Evolutionary conservation across 2,329 filamentous ascomycete genomes (phyloP), one percentile per base, ranked within the genome.

Genomic region (Ophiostoma ips): DNA sequence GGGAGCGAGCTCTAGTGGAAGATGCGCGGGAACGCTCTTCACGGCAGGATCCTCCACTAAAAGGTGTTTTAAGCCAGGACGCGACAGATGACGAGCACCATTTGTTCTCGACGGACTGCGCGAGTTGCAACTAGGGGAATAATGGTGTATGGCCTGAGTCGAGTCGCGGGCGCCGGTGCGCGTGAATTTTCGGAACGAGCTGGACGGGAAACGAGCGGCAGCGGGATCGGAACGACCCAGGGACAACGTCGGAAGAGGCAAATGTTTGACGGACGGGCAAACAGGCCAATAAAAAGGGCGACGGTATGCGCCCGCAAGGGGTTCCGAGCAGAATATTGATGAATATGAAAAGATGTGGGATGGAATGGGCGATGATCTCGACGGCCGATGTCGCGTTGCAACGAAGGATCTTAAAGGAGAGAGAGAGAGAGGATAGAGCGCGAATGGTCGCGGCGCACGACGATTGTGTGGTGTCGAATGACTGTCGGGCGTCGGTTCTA

Each of bases 171-270:
- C 7, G 33, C 12, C 5, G 7, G 10, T 36, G 40, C 19, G 9
- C 19, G 40, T 30, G 40, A 40, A 40, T 15, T 31, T 16, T 15
- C 21, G 11, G 4, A 41, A 21, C 21, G 28, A 16, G n/a, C 12
- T n/a, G n/a, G n/a, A n/a, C n/a, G n/a, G 5, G 13, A 43, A 40
- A 12, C 30, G 45, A 24, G 37, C 40, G 35, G 36, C 3, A 41
- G 38, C 18, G 43, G n/a, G 46, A 46, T 50, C 37, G 43, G 33
- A n/a, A 40, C 30, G 15, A 37, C 24, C 40, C 40, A 43, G 40
- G 24, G 40, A n/a, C 10, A n/a, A 11, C 21, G 24, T 15, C 40
- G 40, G 19, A n/a, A n/a, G n/a, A n/a, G n/a, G n/a, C n/a, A n/a
- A n/a, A n/a, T n/a, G n/a, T n/a, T n/a, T n/a, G n/a, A n/a, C 28